Base-by-base conservation (phyloP, 148 eudicot genomes). In the Rhododendron griersonianum region DNA sequence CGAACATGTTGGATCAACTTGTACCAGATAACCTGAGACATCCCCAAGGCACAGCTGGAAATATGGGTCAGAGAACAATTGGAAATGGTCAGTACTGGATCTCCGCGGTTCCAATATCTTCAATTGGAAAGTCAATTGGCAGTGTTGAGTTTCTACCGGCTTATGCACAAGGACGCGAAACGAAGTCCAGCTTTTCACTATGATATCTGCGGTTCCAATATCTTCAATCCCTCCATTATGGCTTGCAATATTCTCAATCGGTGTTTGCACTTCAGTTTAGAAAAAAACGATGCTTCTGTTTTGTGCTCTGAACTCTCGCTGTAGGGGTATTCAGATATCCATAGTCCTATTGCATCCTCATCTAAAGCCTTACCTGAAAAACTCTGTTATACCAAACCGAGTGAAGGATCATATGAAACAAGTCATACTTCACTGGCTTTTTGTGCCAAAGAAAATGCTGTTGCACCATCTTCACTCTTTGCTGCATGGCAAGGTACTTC, bases 371-470 rank as follows among this genome's bases (percentile, higher is more conserved):
- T 35, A 88, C 79, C 84, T 91, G 92, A 30, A 91, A 90, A 83
- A 95, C 83, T 85, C 94, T 91, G 87, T 85, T 95, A 84, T 89
- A 93, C 98, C 98, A 94, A 78, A 95, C 85, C 18, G 97, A 95
- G 87, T 95, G 98, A 91, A 95, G 98, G 86, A 88, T 91, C 96
- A 94, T 94, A 75, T 95, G 94, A 89, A 95, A 95, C 89, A 95
- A 90, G 82, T 95, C 98, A 81, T 94, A 94, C 88, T 94, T 95
- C 86, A 86, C 90, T 0, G 97, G 94, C 57, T 86, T 76, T 86
- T 91, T 91, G 85, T 94, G 92, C 97, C 98, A 95, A 11, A 93
- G 77, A 67, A 95, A 95, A 89, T 94, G 95, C 35, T 78, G 86
- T 83, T 92, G 93, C 86, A 93, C 93, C 89, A 87, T 87, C 87